Conservation (phyloP, 441 rosid genomes). For the Eugenia klotzschiana region DNA sequence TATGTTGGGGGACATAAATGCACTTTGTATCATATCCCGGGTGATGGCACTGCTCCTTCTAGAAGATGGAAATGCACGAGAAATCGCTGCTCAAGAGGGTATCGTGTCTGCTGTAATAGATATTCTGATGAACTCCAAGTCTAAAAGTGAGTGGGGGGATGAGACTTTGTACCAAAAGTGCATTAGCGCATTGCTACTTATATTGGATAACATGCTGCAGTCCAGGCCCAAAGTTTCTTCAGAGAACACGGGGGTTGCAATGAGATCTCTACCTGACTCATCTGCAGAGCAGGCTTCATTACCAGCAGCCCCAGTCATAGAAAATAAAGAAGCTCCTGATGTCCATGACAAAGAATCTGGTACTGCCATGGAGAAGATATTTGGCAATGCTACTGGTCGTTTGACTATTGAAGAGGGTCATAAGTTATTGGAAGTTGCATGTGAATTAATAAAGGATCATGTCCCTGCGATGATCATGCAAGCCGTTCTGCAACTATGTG, state of each 20-base stretch:
- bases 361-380: slow-evolving; percentile 36
- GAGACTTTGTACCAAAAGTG: slow-evolving; percentile 70
- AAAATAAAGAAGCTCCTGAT: slow-evolving; percentile 33
- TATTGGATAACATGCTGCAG: slow-evolving; percentile 79
- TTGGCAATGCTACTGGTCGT: slow-evolving; percentile 78
- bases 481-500: slow-evolving; percentile 91
- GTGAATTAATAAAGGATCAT: slow-evolving; percentile 68
- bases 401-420: slow-evolving; percentile 63
- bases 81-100: slow-evolving; percentile 74
- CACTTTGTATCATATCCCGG: slow-evolving; percentile 74
- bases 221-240: slow-evolving; percentile 40
- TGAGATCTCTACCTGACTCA: slow-evolving; percentile 38
- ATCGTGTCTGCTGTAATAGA: slow-evolving; percentile 51
- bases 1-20: slow-evolving; percentile 54
- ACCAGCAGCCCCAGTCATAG: slow-evolving; percentile 19
- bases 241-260: slow-evolving; percentile 32
- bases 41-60: slow-evolving; percentile 66
- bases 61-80: slow-evolving; percentile 70
- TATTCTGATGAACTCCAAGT: slow-evolving; percentile 54
- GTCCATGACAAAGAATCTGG: slow-evolving; percentile 31
- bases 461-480: slow-evolving; percentile 89
- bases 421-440: slow-evolving; percentile 47
- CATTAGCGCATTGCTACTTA: slow-evolving; percentile 64
- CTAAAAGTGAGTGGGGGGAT: slow-evolving; percentile 30
- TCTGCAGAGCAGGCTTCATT: slow-evolving; percentile 23